Percentiles rank a stretch among this genome's conserved stretches.
Conservation (phyloP, 495 filamentous ascomycete species). For the Aspergillus sclerotiicarbonarius region DNA sequence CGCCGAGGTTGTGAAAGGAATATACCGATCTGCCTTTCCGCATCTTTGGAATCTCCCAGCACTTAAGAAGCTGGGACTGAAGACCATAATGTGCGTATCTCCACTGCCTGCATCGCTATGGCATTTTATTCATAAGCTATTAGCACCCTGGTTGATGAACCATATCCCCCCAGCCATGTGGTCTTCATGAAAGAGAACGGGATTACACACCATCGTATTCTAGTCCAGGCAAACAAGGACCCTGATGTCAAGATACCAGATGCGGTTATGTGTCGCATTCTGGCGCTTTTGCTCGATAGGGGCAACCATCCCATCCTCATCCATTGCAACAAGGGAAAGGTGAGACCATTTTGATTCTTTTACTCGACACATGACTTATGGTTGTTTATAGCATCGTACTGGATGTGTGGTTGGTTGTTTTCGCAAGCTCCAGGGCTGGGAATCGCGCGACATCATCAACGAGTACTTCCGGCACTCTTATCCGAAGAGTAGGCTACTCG, state of each 20-base stretch:
- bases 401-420: slow-evolving; percentile 76
- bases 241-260: slow-evolving; percentile 46
- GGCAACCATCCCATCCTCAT: slow-evolving; percentile 73
- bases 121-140: slow-evolving; percentile 5
- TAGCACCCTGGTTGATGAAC: slow-evolving; percentile 74
- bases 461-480: slow-evolving; percentile 70
- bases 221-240: slow-evolving; percentile 78
- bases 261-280: slow-evolving; percentile 59
- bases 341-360: slow-evolving; percentile 27
- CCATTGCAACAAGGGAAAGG: slow-evolving; percentile 88
- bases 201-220: slow-evolving; percentile 67
- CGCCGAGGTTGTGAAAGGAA: slow-evolving; percentile 58
- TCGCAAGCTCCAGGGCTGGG: slow-evolving; percentile 63
- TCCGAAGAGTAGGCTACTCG: slow-evolving; percentile 57
- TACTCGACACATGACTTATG: background rate
- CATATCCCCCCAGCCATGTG: slow-evolving; percentile 54
- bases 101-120: background rate
- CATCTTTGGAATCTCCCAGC: slow-evolving; percentile 60
- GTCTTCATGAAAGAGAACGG: slow-evolving; percentile 58
- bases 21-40: slow-evolving; percentile 80
- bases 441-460: slow-evolving; percentile 49
- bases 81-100: slow-evolving; percentile 67
- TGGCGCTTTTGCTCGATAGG: slow-evolving; percentile 62
- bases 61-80: slow-evolving; percentile 61
- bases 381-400: slow-evolving; percentile 64